Evolutionary conservation across 495 filamentous ascomycete genomes (phyloP), one percentile per base, ranked within the genome.

Genomic region (Talaromyces ruber): DNA sequence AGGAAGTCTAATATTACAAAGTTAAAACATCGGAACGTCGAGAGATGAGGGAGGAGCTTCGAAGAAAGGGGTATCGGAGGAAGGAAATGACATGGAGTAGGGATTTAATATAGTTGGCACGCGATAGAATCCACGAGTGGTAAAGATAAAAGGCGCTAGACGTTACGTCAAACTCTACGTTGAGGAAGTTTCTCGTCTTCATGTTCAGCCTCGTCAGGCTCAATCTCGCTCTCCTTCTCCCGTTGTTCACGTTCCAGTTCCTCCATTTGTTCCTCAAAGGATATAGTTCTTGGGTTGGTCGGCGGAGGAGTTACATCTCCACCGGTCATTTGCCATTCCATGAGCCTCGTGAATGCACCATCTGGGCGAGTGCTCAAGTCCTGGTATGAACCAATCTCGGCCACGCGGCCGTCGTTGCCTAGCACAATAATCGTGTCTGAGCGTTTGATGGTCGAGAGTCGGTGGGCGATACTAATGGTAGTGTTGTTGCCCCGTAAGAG

Each of bases 321-420:
- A 14, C 92, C 95, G 64, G 83, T 93, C 83, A 98, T 89, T 76
- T 98, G 94, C 95, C 95, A 98, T 72, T 98, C 92, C 94, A 98
- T 98, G 55, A 98, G 79, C 74, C 89, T 91, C 29, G 85, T 92
- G 70, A 98, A 98, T 6, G 92, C 90, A 43, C 93, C 93, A 25
- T 88, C 75, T 4, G 80, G 81, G 39, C 88, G 85, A 21, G 79
- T 74, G 65, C 86, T 89, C 26, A 98, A 80, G 61, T 91, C 84
- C 14, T 82, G 76, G 70, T 94, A 98, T 37, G 85, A 86, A 53
- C 94, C 94, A 59, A 88, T 85, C 74, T 98, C 92, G 5, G 95
- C 94, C 21, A 98, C 93, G 34, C 79, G 88, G 29, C 94, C 94
- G 63, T 97, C 87, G 59, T 80, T 81, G 14, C 85, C 86, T 24